Evolutionary conservation across 169 alveolate species (phyloP).

Genomic region (Cryptosporidium parvum): DNA sequence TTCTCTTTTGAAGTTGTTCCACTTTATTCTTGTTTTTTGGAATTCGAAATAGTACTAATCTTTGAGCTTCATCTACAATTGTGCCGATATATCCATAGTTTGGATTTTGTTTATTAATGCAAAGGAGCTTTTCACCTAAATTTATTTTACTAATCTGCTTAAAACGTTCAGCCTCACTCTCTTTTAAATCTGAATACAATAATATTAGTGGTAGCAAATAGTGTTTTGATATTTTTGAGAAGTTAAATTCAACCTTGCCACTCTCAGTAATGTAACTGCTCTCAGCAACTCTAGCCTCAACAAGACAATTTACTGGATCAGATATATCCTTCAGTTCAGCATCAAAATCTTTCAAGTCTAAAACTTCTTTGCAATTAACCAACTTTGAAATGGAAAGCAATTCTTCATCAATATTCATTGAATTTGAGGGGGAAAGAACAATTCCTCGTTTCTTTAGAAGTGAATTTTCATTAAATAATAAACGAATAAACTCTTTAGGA

Average conservation of each 20-base stretch:
- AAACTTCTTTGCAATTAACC: neutral
- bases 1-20: slow-evolving; percentile 13
- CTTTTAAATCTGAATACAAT: neutral
- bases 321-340: neutral
- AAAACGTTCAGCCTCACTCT: neutral
- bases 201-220: slow-evolving; percentile 21
- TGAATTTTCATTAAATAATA: slow-evolving; percentile 28
- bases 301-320: slow-evolving; percentile 41
- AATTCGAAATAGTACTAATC: neutral
- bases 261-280: neutral
- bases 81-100: slow-evolving; percentile 23
- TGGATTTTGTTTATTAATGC: slow-evolving; percentile 4
- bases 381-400: neutral
- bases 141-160: neutral
- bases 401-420: neutral
- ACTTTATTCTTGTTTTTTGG: neutral
- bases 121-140: slow-evolving; percentile 21
- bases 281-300: slow-evolving; percentile 31
- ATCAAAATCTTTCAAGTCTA: slow-evolving; percentile 1
- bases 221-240: slow-evolving; percentile 26
- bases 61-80: neutral
- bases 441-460: slow-evolving; percentile 43
- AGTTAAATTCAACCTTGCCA: slow-evolving; percentile 20
- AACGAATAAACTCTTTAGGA: slow-evolving; percentile 30
- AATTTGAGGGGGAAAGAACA: neutral